phyloP scores from a whole-genome alignment of 2,329 filamentous ascomycete species.

The Pseudogymnoascus pannorum region DNA sequence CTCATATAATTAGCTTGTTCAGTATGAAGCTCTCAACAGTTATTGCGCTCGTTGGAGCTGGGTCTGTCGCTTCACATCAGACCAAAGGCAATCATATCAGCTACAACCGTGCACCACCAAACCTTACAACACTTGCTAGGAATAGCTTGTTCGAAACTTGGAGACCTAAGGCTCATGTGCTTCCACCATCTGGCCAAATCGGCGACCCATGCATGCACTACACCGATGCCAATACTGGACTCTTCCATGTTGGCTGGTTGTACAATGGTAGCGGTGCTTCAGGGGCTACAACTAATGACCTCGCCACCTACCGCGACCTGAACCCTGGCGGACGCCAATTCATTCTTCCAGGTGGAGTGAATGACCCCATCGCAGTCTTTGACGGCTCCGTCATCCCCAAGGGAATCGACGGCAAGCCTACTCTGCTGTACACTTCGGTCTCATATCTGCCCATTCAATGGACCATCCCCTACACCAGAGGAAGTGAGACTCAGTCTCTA shows the following conservation, averaged over 20 bases:
- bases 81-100: constrained; percentile 19
- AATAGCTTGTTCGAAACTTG: constrained; percentile 25
- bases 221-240: constrained; percentile 36
- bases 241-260: constrained; percentile 40
- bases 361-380: constrained; percentile 39
- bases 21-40: neutral
- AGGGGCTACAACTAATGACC: constrained; percentile 36
- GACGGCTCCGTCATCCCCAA: constrained; percentile 38
- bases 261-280: constrained; percentile 29
- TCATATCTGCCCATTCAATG: constrained; percentile 39
- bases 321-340: constrained; percentile 14
- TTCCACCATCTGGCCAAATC: constrained; percentile 34
- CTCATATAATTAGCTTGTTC: neutral
- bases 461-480: constrained; percentile 38
- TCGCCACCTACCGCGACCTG: constrained; percentile 36
- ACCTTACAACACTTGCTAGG: constrained; percentile 34
- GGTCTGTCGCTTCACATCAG: neutral
- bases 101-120: constrained; percentile 33
- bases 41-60: neutral
- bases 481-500: constrained; percentile 39
- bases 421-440: constrained; percentile 39
- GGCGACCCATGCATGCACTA: constrained; percentile 41
- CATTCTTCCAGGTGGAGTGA: constrained; percentile 29
- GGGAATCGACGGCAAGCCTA: constrained; percentile 37
- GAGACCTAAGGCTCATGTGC: constrained; percentile 35